phyloP scores from a whole-genome alignment of 495 filamentous ascomycete species.

The Cladorrhinum samala region DNA sequence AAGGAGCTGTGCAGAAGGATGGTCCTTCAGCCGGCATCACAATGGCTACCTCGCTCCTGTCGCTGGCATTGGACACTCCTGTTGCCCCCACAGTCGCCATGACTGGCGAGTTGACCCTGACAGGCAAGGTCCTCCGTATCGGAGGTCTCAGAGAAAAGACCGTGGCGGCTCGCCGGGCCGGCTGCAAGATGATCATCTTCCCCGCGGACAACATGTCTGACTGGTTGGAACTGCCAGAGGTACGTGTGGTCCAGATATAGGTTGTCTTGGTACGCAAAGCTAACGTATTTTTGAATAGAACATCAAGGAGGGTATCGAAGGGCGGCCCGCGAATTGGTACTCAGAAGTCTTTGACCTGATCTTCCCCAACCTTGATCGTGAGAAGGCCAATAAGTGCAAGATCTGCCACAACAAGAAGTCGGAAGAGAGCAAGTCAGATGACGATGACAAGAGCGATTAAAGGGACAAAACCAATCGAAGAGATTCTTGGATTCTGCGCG shows the following conservation, averaged over 20 bases:
- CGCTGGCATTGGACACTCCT: constrained; percentile 68
- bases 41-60: constrained; percentile 89
- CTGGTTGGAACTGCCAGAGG: constrained; percentile 97
- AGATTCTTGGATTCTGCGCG: too few relatives aligned
- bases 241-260: constrained; percentile 43
- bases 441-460: constrained; percentile 32
- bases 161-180: constrained; percentile 90
- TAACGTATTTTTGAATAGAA: constrained; percentile 56
- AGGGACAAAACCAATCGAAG: background rate
- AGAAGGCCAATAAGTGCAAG: constrained; percentile 64
- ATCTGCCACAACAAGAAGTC: constrained; percentile 46
- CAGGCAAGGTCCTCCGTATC: constrained; percentile 94
- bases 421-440: constrained; percentile 20
- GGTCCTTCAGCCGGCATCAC: constrained; percentile 94
- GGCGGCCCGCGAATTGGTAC: constrained; percentile 88
- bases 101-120: constrained; percentile 97
- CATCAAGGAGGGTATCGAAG: constrained; percentile 92
- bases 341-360: constrained; percentile 86
- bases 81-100: constrained; percentile 88
- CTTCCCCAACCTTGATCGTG: constrained; percentile 73
- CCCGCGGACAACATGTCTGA: constrained; percentile 90
- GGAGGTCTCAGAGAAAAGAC: constrained; percentile 97
- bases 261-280: constrained; percentile 10
- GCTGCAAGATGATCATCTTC: constrained; percentile 93
- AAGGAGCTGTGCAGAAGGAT: constrained; percentile 95